Evolutionary conservation across 805 yeast genomes (phyloP).

Genomic region (Metschnikowia kunwiensis): DNA sequence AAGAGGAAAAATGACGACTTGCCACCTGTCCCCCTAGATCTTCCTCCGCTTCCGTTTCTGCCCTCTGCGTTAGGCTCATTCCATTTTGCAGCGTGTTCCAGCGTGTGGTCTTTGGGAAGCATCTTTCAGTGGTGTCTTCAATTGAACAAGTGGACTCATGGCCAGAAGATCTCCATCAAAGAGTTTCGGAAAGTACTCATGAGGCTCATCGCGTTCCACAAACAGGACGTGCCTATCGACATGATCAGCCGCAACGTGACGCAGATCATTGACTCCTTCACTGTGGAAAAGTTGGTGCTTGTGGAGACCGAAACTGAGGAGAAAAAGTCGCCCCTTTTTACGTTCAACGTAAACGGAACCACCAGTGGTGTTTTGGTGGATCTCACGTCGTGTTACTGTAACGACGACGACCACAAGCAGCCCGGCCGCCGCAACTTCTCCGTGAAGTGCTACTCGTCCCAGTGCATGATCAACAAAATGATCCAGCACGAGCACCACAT

Average conservation of each 20-base stretch:
- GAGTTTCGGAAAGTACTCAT: constrained; percentile 56
- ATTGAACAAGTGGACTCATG: constrained; percentile 52
- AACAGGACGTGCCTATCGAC: constrained; percentile 48
- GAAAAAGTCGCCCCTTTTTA: constrained; percentile 1
- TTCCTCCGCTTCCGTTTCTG: constrained; percentile 58
- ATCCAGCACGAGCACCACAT: constrained; percentile 19
- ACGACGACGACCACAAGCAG: constrained; percentile 14
- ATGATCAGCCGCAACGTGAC: constrained; percentile 51
- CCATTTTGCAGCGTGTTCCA: constrained; percentile 48
- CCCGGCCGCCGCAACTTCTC: constrained; percentile 4
- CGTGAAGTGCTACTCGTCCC: constrained; percentile 30
- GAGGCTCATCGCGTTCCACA: constrained; percentile 48
- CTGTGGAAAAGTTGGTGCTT: constrained; percentile 34
- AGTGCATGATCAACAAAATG: constrained; percentile 29
- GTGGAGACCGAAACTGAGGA: background rate
- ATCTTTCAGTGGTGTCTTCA: constrained; percentile 56
- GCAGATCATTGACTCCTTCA: constrained; percentile 43
- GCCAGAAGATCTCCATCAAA: constrained; percentile 43
- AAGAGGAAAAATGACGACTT: constrained; percentile 23
- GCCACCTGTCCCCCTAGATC: constrained; percentile 45
- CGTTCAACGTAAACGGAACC: constrained; percentile 13
- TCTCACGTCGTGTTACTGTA: constrained; percentile 46
- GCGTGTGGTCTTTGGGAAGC: constrained; percentile 46
- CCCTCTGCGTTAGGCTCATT: constrained; percentile 45
- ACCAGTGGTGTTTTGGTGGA: constrained; percentile 44